These are phyloP conservation scores for Fraxinus angustifolia DNA, from an alignment of 305 asterid species.

Conservation along the genomic window DNA sequence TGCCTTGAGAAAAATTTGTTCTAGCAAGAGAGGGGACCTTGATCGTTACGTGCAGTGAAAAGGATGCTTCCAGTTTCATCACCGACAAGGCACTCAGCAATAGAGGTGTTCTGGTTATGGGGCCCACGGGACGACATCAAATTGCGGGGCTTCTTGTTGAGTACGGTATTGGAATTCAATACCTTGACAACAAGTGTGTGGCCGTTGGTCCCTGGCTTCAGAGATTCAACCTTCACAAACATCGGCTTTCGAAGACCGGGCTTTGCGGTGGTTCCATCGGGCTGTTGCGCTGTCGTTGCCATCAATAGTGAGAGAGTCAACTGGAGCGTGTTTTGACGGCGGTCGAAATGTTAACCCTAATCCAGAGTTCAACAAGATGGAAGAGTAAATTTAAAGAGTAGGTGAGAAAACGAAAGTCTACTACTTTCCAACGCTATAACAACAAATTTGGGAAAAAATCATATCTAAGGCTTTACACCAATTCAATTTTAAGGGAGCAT, in stretches of 20 bases:
- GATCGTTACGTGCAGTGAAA: slow-evolving; percentile 7
- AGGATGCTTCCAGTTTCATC: slow-evolving; percentile 1
- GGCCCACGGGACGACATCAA: neutral
- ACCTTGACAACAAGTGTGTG: slow-evolving; percentile 12
- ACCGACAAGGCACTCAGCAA: slow-evolving; percentile 2
- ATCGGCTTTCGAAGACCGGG: neutral
- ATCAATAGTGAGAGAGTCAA: neutral
- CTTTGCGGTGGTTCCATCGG: neutral
- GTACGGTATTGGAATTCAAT: neutral
- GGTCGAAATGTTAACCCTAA: neutral
- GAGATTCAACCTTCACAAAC: slow-evolving; percentile 16
- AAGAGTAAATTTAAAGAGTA: neutral
- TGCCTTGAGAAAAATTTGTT: neutral
- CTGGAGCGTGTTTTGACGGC: neutral
- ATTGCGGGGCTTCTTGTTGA: slow-evolving; percentile 5
- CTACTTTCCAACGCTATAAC: neutral
- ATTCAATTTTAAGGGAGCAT: no score
- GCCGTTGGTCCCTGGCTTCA: slow-evolving; percentile 11
- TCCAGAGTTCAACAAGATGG: neutral
- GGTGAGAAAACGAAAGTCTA: neutral
- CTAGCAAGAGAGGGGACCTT: neutral
- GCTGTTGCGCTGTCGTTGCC: neutral
- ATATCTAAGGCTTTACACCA: no score
- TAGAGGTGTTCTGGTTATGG: neutral
- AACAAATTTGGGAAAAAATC: no score